A percentile compares a stretch with the other conserved stretches of the same genome.
These are phyloP conservation scores for Sonneratia alba DNA, from an alignment of 345 rosid genomes.

Conservation along the genomic window DNA sequence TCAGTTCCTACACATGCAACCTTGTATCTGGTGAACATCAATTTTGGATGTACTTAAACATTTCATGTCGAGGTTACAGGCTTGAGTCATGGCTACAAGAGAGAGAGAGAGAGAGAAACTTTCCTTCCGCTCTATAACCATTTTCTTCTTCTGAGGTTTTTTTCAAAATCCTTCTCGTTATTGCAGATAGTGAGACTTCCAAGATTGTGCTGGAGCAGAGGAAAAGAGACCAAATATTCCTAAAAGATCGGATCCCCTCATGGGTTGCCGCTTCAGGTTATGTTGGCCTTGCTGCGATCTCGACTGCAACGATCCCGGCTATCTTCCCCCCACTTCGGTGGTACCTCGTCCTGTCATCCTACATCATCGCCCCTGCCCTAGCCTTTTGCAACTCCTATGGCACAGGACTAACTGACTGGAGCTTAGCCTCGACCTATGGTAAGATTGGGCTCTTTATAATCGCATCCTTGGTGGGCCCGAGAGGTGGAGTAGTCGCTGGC, in stretches of 20 bases:
- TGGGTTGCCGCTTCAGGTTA: conserved; percentile 81
- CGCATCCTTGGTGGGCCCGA: conserved; percentile 66
- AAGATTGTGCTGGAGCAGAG: conserved; percentile 39
- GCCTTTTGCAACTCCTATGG: conserved; percentile 94
- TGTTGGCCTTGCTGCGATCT: conserved; percentile 81
- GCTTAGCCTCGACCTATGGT: conserved; percentile 70
- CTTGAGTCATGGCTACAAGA: background rate
- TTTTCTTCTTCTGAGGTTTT: background rate
- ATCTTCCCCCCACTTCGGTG: conserved; percentile 79
- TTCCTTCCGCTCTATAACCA: background rate
- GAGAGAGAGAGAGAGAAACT: no score
- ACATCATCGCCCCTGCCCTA: conserved; percentile 79
- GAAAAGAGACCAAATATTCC: conserved; percentile 54
- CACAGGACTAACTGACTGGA: conserved; percentile 84
- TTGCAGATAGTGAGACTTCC: conserved; percentile 44
- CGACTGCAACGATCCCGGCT: conserved; percentile 58
- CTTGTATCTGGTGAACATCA: background rate
- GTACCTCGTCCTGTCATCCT: conserved; percentile 76
- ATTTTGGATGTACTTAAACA: background rate
- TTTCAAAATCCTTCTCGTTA: background rate
- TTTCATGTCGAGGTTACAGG: background rate
- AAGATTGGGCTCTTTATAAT: conserved; percentile 84
- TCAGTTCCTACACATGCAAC: background rate
- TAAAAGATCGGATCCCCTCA: conserved; percentile 68
- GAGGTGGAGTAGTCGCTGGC: conserved; percentile 87